Percentiles rank a stretch among this genome's conserved stretches.
Conservation (phyloP, 1,284 basidiomycete genomes). For the Schizophyllum amplum region DNA sequence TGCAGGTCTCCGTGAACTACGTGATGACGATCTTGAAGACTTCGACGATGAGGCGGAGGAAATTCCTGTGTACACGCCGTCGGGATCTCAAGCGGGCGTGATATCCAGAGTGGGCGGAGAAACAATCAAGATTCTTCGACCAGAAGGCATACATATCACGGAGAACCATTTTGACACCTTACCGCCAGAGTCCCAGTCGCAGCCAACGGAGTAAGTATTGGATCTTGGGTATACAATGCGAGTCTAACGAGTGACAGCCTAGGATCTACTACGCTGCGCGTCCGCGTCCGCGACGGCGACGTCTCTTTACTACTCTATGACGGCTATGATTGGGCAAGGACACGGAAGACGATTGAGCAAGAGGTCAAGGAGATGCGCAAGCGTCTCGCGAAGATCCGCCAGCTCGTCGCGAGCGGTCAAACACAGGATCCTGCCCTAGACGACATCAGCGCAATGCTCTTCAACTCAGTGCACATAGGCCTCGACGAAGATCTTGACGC, state of each 20-base stretch:
- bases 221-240: constrained; percentile 1
- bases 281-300: constrained; percentile 56
- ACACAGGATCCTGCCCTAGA: constrained; percentile 77
- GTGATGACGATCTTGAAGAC: constrained; percentile 65
- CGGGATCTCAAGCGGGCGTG: constrained; percentile 31
- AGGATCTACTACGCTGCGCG: constrained; percentile 39
- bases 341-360: constrained; percentile 81
- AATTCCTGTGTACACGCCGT: constrained; percentile 19
- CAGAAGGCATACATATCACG: constrained; percentile 47
- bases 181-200: constrained; percentile 41
- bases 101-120: constrained; percentile 72
- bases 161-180: constrained; percentile 69
- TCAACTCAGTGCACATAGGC: constrained; percentile 92
- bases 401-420: constrained; percentile 91
- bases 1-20: constrained; percentile 64
- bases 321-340: constrained; percentile 90
- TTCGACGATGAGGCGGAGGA: constrained; percentile 41
- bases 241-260: constrained; percentile 22
- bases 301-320: constrained; percentile 74
- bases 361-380: constrained; percentile 84
- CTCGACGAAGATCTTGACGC: constrained; percentile 65
- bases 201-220: constrained; percentile 38
- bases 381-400: constrained; percentile 84
- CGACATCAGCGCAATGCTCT: constrained; percentile 72
- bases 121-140: constrained; percentile 73